Base-by-base conservation (phyloP, 2,329 filamentous ascomycete species). In the Fusarium buxicola region DNA sequence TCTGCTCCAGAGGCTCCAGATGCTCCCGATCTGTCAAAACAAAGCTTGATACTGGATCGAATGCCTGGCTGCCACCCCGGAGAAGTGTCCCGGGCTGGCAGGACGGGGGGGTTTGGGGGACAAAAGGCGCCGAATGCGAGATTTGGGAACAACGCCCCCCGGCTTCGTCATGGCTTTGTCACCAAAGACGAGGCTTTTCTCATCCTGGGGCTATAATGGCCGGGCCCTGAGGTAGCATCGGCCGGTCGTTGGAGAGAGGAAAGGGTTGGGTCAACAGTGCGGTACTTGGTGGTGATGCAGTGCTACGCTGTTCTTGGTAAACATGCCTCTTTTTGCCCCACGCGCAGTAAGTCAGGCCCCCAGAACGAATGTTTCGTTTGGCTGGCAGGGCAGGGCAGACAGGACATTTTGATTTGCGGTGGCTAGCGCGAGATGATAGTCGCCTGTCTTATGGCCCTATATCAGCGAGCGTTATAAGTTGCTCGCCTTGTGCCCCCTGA, bases 381-480 rank as follows among this genome's bases (percentile, higher is more conserved):
- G 66, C 69, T 70, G 69, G 68, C 54, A 65, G 58, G 68, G 47
- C 21, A 34, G 21, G 45, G 57, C 40, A 44, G 57, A 30, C 30
- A 31, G 43, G n/a, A n/a, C n/a, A 21, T 21, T 39, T 55, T 11
- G 32, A 31, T 46, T 46, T 45, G 40, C 27, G 40, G 55, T 60
- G 54, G 50, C 35, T 71, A 71, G 67, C 64, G 64, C 47, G 54
- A 41, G 39, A 49, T 53, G 60, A 67, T 70, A 70, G 39, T 61
- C 61, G 57, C 62, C 64, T 66, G 64, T 71, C 51, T 69, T 71
- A 71, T 66, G 62, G 58, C 52, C 62, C 68, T 70, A 70, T 70
- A 70, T 69, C 52, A 58, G 52, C 16, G 39, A 57, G 58, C 59
- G 35, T 58, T 71, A 69, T 71, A 59, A 60, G 55, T 63, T 55